These are phyloP conservation scores for Crucibulum laeve DNA, from an alignment of 768 basidiomycete genomes.

Conservation along the genomic window DNA sequence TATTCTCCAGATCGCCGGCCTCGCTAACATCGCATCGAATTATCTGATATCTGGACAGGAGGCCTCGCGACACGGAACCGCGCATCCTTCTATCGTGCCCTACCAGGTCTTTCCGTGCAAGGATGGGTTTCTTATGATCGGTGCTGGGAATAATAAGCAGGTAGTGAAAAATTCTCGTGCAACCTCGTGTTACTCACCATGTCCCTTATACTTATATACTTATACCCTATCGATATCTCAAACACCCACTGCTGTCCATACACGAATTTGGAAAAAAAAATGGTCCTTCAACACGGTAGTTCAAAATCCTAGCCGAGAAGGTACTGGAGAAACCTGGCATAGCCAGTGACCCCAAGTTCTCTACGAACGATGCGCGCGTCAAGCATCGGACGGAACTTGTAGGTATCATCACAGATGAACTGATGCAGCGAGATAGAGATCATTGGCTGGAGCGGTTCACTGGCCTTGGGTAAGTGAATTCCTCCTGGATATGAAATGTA, in stretches of 20 bases:
- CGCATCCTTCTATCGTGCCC: constrained; percentile 91
- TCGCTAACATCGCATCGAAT: constrained; percentile 91
- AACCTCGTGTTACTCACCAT: constrained; percentile 1
- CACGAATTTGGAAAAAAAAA: no score
- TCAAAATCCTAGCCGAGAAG: constrained; percentile 58
- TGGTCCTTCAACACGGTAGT: no score
- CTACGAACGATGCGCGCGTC: constrained; percentile 74
- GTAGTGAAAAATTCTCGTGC: constrained; percentile 26
- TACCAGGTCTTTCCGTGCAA: constrained; percentile 89
- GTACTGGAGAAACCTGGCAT: constrained; percentile 63
- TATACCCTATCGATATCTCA: no score
- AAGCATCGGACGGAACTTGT: constrained; percentile 69
- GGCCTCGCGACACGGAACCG: constrained; percentile 84
- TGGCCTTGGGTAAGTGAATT: constrained; percentile 64
- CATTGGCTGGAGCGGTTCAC: constrained; percentile 75
- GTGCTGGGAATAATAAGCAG: constrained; percentile 88
- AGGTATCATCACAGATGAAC: constrained; percentile 55
- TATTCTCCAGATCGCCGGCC: constrained; percentile 67
- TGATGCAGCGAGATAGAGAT: constrained; percentile 54
- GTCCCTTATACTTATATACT: not conserved
- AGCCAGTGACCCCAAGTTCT: constrained; percentile 56
- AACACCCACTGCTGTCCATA: no score
- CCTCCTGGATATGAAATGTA: not conserved
- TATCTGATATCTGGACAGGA: constrained; percentile 85
- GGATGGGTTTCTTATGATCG: constrained; percentile 90